Evolutionary conservation across 2,329 filamentous ascomycete genomes (phyloP), one percentile per base, ranked within the genome.

Genomic region (Triangularia verruculosa): DNA sequence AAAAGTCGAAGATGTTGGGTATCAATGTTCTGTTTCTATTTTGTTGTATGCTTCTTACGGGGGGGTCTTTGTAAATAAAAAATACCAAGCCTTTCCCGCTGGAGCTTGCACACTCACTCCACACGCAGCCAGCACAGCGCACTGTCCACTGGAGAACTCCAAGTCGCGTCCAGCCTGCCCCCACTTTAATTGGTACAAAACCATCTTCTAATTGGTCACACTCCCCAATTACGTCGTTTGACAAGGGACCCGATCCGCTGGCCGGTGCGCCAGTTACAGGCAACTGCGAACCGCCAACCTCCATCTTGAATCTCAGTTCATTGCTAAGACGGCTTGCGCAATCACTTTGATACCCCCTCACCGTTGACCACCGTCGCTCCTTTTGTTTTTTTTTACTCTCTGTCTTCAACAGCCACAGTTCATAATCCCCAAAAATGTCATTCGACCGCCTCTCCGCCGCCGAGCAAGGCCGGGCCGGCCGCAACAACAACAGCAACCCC

Each of bases 391-490:
- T 55, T 20, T 57, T 57, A 13, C 27, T 54, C 8, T 60, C 59
- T 54, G 11, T 6, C 25, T 24, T 13, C 4, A 51, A 24, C 59
- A 28, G 55, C 64, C 57, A 39, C 53, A 57, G 4, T 8, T n/a
- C n/a, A 55, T 30, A 28, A 9, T 9, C 27, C 27, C 3, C 34
- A 58, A 73, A 66, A 67, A 98, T 98, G 94, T 97, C 94, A 17
- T 98, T 95, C 79, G 91, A 97, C 75, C 91, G 92, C 71, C 85
- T 95, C 67, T 90, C 90, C 62, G 89, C 86, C 66, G 83, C 97
- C 70, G 94, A 98, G 81, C 88, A 93, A 69, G 82, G 89, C 68
- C 82, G 86, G n/a, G n/a, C 39, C 6, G 39, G 39, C 39, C 39
- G 39, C n/a, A 47, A 47, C 39, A 20, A 28, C 27, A 5, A 4